Evolutionary conservation across 176 grass and related monocot species (phyloP), one percentile per base, ranked within the genome.

Genomic region (Alopecurus myosuroides): DNA sequence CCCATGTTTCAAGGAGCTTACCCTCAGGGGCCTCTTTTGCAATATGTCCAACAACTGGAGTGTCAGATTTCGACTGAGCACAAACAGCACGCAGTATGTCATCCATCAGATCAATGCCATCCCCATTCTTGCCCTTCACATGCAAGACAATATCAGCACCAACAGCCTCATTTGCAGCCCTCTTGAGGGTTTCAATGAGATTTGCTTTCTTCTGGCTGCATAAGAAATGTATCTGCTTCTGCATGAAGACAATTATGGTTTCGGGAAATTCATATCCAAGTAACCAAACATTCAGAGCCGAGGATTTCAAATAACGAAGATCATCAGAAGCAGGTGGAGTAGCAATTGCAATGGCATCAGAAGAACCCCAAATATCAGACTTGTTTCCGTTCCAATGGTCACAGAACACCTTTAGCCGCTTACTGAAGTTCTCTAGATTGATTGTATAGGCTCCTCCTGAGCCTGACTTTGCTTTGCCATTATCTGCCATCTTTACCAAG

Each of bases 1-100:
- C 87, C 96, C 96, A 98, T 50, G 89, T 83, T 87, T 98, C 89
- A 46, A 95, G 85, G 84, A 98, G 93, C 67, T 92, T 95, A 42
- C 96, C 96, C 82, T 98, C 96, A 60, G 91, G 93, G 55, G 78
- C 83, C 76, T 98, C 96, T 83, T 94, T 95, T 53, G 80, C 77
- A 33, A 98, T 92, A 74, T 93, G 87, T 9, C 96, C 96, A 55
- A 98, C 79, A 80, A 90, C 53, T 4, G 89, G 87, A 80, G 53
- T 83, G 15, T 69, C 90, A 50, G 95, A 94, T 90, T 89, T 88
- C 1, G 85, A 86, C 48, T 89, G 87, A 37, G 79, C 64, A 77
- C 69, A 80, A 71, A 94, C 78, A 75, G 85, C 74, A 77, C n/a
- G 36, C 69, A 98, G 23, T 52, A 92, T 94, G 37, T 89, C 81